Evolutionary conservation across 352 stramenopile genomes (phyloP).

Genomic region (Phytophthora quininea): DNA sequence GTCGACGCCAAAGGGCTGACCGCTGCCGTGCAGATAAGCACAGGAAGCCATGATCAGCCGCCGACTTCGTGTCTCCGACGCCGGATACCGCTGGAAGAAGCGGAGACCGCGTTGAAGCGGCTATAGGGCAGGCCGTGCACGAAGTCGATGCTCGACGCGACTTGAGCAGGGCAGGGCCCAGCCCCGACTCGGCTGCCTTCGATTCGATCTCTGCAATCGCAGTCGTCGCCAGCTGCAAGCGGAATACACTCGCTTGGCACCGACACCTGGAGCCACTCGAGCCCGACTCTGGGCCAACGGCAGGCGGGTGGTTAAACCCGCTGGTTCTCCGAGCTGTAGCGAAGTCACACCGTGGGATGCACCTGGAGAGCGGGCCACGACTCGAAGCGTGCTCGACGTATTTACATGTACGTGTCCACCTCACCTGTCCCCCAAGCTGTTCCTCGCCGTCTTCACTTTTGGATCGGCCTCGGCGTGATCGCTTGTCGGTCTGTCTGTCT

Average conservation of each 20-base stretch:
- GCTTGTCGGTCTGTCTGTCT: background rate
- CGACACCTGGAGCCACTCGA: background rate
- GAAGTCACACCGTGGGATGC: background rate
- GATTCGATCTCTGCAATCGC: constrained; percentile 4
- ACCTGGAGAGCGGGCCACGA: background rate
- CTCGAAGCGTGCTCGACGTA: constrained; percentile 1
- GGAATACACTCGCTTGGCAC: constrained; percentile 3
- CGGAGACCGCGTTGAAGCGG: background rate
- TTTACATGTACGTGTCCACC: background rate
- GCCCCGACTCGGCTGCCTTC: constrained; percentile 7
- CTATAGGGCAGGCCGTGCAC: background rate
- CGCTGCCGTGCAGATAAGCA: constrained; percentile 2
- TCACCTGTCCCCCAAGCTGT: background rate
- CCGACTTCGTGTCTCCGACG: constrained; percentile 7
- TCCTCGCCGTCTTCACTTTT: constrained; percentile 1
- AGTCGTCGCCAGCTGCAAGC: constrained; percentile 11
- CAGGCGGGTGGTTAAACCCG: constrained; percentile 4
- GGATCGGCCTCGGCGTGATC: constrained; percentile 15
- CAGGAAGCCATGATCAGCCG: constrained; percentile 6
- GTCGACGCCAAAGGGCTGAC: constrained; percentile 8
- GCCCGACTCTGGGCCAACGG: background rate
- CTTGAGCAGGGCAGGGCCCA: constrained; percentile 15
- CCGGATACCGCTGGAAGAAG: constrained; percentile 7
- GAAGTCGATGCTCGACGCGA: constrained; percentile 7
- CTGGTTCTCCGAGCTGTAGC: background rate